Evolutionary conservation across 257 asterid genomes (phyloP), one percentile per base, ranked within the genome.

Genomic region (Przewalskia tangutica): DNA sequence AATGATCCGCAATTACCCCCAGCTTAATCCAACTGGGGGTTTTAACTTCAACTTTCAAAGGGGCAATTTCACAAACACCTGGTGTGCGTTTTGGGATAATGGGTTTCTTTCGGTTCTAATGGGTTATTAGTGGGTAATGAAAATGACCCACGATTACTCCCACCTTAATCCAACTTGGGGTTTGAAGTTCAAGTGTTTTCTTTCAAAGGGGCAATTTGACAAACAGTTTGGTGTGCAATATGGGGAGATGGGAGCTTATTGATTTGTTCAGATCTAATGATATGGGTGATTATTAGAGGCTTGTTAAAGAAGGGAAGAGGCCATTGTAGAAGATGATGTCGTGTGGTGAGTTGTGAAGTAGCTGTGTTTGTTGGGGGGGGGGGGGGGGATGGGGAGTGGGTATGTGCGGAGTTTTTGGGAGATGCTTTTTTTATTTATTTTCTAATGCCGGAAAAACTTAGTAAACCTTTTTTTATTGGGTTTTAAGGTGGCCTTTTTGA

Each of bases 241-340:
- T 9, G 2, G 53, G 53, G 8, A 46, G 8, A 46, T 46, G 53
- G n/a, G n/a, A n/a, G n/a, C n/a, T n/a, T n/a, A n/a, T n/a, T n/a
- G n/a, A n/a, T n/a, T 86, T 82, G 84, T 85, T 12, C 90, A 90
- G 98, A 92, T 92, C 95, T 91, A 90, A 83, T 86, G 90, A 89
- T 73, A 79, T 80, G 81, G 48, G 48, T 51, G 14, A 64, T 17
- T 9, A 7, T 58, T 4, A 32, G 67, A 54, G 48, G 32, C 66
- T 32, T 46, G 76, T 32, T 46, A 48, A 76, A 64, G 86, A 77
- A 86, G 32, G 83, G 73, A 7, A 67, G 84, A 54, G 58, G 6
- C 64, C 56, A 38, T 84, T 81, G 70, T 53, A 82, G 65, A 75
- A 32, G 80, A 78, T 23, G 83, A n/a, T 79, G 79, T 56, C 56